Evolutionary conservation across 257 asterid species (phyloP), one percentile per base, ranked within the genome.

Genomic region (Nicotiana tabacum): DNA sequence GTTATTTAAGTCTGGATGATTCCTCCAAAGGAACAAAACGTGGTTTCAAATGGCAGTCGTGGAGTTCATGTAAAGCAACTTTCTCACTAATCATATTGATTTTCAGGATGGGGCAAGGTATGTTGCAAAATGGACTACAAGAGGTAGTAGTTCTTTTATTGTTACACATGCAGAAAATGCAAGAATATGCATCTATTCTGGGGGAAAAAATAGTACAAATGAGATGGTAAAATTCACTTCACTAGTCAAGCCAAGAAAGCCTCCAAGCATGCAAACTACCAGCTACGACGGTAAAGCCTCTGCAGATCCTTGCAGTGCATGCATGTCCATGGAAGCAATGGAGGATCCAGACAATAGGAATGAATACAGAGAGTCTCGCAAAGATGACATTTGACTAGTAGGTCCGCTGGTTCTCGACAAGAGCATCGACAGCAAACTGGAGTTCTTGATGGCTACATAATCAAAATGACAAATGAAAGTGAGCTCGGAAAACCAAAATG

Each of bases 261-360:
- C 65, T 51, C 80, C 64, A 76, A 51, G 64, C 29, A 29, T 15
- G 80, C 46, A 51, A 76, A 76, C 53, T 76, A 76, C 64, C 80
- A 76, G 65, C 35, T 51, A 29, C 80, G 62, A 76, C 65, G 65
- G 46, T 76, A 76, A 8, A 76, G 80, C 64, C 80, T 76, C 60
- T 84, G 98, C 80, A 93, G 93, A 66, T 92, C 97, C 84, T 83
- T 90, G 91, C 99, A 96, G 56, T 86, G 88, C 2, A 60, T 66
- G 60, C 98, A 94, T 27, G 90, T 87, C 99, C 98, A 96, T 9
- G 99, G 98, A 78, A 85, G 30, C 87, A 91, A 79, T 33, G 94
- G 99, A 57, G 98, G 98, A 83, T 96, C 99, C 12, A 93, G 92
- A 90, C 99, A 96, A 89, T 61, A 93, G 6, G 82, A 55, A 87